A percentile compares a stretch with the other conserved stretches of the same genome.
phyloP scores from a whole-genome alignment of 352 stramenopile genomes.

The Phytophthora kernoviae region DNA sequence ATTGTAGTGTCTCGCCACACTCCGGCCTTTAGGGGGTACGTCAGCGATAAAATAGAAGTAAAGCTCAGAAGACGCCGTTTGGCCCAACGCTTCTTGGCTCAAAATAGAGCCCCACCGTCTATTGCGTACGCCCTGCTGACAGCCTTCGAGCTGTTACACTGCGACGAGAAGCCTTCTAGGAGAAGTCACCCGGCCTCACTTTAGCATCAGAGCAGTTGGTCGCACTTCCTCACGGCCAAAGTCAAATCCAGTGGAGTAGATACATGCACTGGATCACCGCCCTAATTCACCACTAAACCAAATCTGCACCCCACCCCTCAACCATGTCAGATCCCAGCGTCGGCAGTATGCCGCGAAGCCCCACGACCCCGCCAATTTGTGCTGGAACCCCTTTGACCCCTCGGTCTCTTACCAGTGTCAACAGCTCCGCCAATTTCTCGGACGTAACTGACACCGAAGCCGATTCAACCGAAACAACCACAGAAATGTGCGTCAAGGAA shows the following conservation, averaged over 20 bases:
- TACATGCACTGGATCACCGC: constrained; percentile 12
- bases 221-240: no score
- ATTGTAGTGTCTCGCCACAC: background rate
- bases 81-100: background rate
- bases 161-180: background rate
- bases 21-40: constrained; percentile 13
- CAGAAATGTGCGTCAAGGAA: constrained; percentile 54
- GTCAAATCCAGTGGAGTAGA: no score
- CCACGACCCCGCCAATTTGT: constrained; percentile 10
- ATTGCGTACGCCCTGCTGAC: constrained; percentile 9
- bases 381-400: constrained; percentile 20
- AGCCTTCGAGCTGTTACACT: background rate
- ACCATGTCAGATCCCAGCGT: constrained; percentile 30
- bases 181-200: constrained; percentile 15
- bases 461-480: constrained; percentile 11
- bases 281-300: background rate
- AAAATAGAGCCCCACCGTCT: constrained; percentile 32
- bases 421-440: constrained; percentile 18
- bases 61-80: constrained; percentile 1
- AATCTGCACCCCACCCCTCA: constrained; percentile 6
- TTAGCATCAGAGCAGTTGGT: constrained; percentile 24
- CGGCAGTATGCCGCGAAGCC: background rate
- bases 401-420: constrained; percentile 24
- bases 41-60: constrained; percentile 40
- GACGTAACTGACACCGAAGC: constrained; percentile 24